A percentile compares a stretch with the other conserved stretches of the same genome.
Conservation (phyloP, 1,284 basidiomycete genomes). For the Irpex lacteus region DNA sequence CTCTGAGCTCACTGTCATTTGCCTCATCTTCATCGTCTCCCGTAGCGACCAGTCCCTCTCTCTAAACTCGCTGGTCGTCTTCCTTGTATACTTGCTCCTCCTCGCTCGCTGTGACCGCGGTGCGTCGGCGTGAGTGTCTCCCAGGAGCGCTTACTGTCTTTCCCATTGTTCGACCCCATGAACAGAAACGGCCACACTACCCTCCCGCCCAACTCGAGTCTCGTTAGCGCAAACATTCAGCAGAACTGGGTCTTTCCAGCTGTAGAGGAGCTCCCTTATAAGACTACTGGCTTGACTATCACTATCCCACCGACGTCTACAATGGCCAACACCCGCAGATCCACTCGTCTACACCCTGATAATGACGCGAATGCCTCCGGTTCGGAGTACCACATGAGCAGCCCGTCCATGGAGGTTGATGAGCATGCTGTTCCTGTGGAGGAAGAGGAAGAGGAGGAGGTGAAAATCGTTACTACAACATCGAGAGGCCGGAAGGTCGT, state of each 20-base stretch:
- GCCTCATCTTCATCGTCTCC: conserved; percentile 8
- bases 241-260: conserved; percentile 6
- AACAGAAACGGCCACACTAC: conserved; percentile 3
- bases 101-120: neutral
- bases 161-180: neutral
- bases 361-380: conserved; percentile 42
- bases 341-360: conserved; percentile 18
- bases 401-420: conserved; percentile 40
- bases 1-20: conserved; percentile 15
- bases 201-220: neutral
- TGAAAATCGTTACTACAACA: conserved; percentile 23
- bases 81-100: neutral
- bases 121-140: neutral
- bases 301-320: conserved; percentile 21
- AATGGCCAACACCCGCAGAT: conserved; percentile 27
- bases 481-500: conserved; percentile 45
- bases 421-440: conserved; percentile 26
- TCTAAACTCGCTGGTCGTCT: neutral
- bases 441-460: conserved; percentile 21
- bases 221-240: neutral
- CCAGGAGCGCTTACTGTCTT: neutral
- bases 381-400: conserved; percentile 65
- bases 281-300: conserved; percentile 15
- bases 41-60: neutral
- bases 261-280: neutral